Conservation (phyloP, 148 eudicot species). For the Beta vulgaris region DNA sequence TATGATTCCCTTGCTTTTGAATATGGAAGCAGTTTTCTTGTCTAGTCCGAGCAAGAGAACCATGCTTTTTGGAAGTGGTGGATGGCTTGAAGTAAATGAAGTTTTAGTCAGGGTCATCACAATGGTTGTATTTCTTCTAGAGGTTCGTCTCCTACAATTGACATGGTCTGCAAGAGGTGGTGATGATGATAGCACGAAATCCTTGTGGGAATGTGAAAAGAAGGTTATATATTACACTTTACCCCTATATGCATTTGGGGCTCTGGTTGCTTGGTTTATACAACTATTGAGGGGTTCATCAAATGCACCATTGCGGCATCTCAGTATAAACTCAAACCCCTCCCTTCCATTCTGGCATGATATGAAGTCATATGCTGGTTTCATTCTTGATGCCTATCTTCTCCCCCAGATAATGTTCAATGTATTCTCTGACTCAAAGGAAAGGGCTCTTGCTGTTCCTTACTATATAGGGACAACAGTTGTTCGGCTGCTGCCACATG, state of each 20-base stretch:
- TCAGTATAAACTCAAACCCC: constrained; percentile 13
- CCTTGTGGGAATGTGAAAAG: constrained; percentile 59
- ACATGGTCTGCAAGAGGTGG: constrained; percentile 71
- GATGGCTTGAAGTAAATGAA: constrained; percentile 91
- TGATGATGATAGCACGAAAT: constrained; percentile 35
- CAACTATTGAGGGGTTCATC: constrained; percentile 43
- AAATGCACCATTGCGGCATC: constrained; percentile 11
- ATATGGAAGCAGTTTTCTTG: constrained; percentile 78
- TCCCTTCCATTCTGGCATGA: constrained; percentile 52
- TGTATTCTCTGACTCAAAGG: constrained; percentile 45
- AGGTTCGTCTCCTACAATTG: constrained; percentile 75
- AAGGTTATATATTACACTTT: constrained; percentile 53
- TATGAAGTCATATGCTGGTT: constrained; percentile 73
- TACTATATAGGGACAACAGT: constrained; percentile 66
- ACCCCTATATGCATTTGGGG: constrained; percentile 59
- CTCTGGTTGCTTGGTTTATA: constrained; percentile 55
- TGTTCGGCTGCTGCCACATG: constrained; percentile 75
- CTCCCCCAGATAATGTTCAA: constrained; percentile 83
- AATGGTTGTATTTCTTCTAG: constrained; percentile 85
- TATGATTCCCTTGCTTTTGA: constrained; percentile 72
- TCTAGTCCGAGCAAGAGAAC: constrained; percentile 43
- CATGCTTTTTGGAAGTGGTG: constrained; percentile 56
- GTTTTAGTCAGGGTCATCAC: constrained; percentile 80
- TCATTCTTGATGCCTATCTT: constrained; percentile 68
- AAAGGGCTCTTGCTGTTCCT: constrained; percentile 46